Evolutionary conservation across 2,329 filamentous ascomycete species (phyloP), one percentile per base, ranked within the genome.

Genomic region (Neospermospora avenae): DNA sequence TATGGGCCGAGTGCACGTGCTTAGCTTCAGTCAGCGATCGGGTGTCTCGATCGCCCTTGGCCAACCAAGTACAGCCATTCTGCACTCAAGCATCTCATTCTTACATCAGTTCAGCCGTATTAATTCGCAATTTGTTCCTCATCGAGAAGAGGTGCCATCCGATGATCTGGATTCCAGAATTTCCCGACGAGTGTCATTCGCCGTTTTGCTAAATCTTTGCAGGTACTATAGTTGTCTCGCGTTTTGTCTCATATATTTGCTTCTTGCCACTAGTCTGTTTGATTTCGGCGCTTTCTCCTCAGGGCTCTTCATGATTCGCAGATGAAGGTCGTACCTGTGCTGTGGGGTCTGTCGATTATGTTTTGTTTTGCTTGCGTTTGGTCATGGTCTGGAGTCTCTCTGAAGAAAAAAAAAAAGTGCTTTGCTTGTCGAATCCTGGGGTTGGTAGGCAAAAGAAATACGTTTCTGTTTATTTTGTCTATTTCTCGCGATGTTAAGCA

Each of bases 321-420:
- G 46, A 34, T 34, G 25, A 16, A 7, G 24, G 31, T 35, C 28
- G 18, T 18, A 28, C 20, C 48, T 2, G 22, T 18, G 48, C 14
- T 37, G 14, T 35, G 18, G n/a, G 18, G n/a, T 51, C 48, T 5
- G 28, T 51, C 48, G 31, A 51, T 7, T 37, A 18, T 34, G 48
- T 18, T 22, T 35, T 35, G 48, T 51, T 51, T 51, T 51, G 48
- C 35, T 37, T 31, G 48, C 11, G 48, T 51, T 51, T 51, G 48
- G 48, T 18, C 11, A 51, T 49, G 46, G 46, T 49, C 46, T 49
- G 25, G 46, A 34, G 46, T 28, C 46, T 18, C 46, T 34, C 46
- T 34, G 28, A 34, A 18, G 46, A n/a, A n/a, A n/a, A n/a, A n/a
- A n/a, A 49, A 16, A 49, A 25, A 11, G 3, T 10, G 4, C 16